Conservation (phyloP, 768 basidiomycete species). For the Rhodosporidiobolus odoratus region DNA sequence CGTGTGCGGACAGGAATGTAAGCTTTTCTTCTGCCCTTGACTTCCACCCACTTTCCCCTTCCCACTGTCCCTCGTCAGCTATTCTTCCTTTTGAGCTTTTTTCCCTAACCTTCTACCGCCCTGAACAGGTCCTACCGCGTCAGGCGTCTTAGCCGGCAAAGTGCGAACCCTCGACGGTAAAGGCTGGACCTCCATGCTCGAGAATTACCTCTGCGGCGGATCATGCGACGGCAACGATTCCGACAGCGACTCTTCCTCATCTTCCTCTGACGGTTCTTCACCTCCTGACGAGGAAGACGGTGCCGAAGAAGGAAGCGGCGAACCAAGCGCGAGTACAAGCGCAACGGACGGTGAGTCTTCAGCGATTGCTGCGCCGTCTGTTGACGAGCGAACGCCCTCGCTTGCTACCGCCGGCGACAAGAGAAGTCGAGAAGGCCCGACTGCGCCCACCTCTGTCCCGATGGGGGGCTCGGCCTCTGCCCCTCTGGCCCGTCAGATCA, state of each 20-base stretch:
- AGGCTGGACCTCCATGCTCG: conserved; percentile 41
- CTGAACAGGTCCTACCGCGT: conserved; percentile 22
- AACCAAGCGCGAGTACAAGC: too few relatives aligned
- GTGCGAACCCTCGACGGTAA: conserved; percentile 19
- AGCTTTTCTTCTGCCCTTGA: neutral
- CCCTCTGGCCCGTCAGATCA: too few relatives aligned
- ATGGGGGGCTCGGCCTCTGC: too few relatives aligned
- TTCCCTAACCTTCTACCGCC: too few relatives aligned
- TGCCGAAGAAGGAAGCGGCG: neutral
- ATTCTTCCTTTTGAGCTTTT: too few relatives aligned
- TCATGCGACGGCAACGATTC: conserved; percentile 4
- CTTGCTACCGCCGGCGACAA: too few relatives aligned
- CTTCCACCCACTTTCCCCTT: neutral
- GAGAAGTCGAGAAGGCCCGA: too few relatives aligned
- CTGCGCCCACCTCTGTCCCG: too few relatives aligned
- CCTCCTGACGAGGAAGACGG: neutral
- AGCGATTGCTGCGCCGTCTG: too few relatives aligned
- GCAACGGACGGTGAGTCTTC: too few relatives aligned
- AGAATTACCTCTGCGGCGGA: conserved; percentile 41
- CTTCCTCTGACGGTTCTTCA: neutral
- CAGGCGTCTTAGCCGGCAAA: conserved; percentile 28
- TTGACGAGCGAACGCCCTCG: too few relatives aligned
- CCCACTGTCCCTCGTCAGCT: too few relatives aligned
- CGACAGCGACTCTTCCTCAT: neutral
- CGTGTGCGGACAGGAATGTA: conserved; percentile 40